Conservation (phyloP, 257 asterid species). For the Penstemon eatonii region DNA sequence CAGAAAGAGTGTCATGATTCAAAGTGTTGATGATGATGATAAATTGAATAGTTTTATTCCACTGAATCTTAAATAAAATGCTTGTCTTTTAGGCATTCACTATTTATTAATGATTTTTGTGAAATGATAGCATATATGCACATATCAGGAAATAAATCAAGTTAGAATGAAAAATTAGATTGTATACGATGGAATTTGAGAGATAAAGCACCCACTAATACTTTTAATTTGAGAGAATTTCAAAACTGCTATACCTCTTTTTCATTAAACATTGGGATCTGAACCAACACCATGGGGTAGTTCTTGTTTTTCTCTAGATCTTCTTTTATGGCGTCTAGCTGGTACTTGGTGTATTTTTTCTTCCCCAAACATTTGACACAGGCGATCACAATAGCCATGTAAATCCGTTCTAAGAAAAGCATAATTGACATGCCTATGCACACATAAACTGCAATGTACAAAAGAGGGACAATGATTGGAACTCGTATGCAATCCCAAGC, state of each 20-base stretch:
- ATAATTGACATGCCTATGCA: constrained; percentile 82
- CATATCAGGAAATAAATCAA: neutral
- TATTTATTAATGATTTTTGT: too few species aligned
- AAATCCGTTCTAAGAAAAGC: constrained; percentile 79
- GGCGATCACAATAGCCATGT: constrained; percentile 78
- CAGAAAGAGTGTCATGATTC: too few species aligned
- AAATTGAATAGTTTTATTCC: too few species aligned
- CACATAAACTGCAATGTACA: constrained; percentile 51
- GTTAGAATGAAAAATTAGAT: neutral
- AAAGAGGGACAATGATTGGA: constrained; percentile 63
- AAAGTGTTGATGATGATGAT: too few species aligned
- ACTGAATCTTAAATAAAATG: too few species aligned
- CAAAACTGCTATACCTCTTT: constrained; percentile 54
- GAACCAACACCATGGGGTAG: constrained; percentile 71
- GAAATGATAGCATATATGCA: too few species aligned
- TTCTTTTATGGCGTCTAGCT: constrained; percentile 66
- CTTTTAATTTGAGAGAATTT: too few species aligned
- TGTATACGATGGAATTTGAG: too few species aligned
- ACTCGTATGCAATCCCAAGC: constrained; percentile 67
- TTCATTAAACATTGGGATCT: constrained; percentile 89
- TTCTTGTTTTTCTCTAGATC: constrained; percentile 56
- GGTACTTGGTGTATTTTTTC: constrained; percentile 79
- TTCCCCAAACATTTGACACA: constrained; percentile 60
- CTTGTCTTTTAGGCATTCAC: too few species aligned
- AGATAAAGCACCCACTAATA: too few species aligned